Percentiles rank a stretch among this genome's conserved stretches.
phyloP scores from a whole-genome alignment of 176 grass and related monocot species.

The Calamus simplicifolius region DNA sequence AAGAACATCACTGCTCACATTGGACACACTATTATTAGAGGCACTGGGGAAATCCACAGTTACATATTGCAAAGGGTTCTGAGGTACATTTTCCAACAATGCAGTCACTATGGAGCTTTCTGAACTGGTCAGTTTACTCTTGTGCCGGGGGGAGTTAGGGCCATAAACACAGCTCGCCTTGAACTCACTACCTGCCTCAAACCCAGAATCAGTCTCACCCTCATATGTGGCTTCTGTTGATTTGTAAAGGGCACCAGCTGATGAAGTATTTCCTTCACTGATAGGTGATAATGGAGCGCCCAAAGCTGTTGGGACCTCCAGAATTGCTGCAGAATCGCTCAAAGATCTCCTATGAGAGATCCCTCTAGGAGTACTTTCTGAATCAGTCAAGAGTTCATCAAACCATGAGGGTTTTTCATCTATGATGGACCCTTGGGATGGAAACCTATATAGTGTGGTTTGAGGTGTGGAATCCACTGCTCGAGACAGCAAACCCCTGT shows the following conservation, averaged over 20 bases:
- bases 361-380: slow-evolving; percentile 27
- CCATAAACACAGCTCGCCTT: slow-evolving; percentile 56
- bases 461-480: slow-evolving; percentile 21
- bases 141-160: slow-evolving; percentile 89
- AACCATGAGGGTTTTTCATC: slow-evolving; percentile 66
- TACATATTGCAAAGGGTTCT: slow-evolving; percentile 76
- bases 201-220: slow-evolving; percentile 23
- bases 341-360: slow-evolving; percentile 67
- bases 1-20: neutral
- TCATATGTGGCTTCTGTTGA: slow-evolving; percentile 10
- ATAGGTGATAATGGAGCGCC: slow-evolving; percentile 27
- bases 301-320: slow-evolving; percentile 45
- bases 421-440: slow-evolving; percentile 32
- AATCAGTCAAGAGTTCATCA: slow-evolving; percentile 61
- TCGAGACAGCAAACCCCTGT: slow-evolving; percentile 20
- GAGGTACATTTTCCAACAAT: slow-evolving; percentile 73
- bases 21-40: neutral
- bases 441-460: slow-evolving; percentile 40
- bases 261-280: slow-evolving; percentile 31
- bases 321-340: slow-evolving; percentile 71
- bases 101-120: slow-evolving; percentile 85
- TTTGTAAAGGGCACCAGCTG: slow-evolving; percentile 22
- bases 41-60: slow-evolving; percentile 21
- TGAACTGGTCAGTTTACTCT: slow-evolving; percentile 49
- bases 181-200: slow-evolving; percentile 29